phyloP scores from a whole-genome alignment of 2,329 filamentous ascomycete genomes.

The Cytospora chrysosperma region DNA sequence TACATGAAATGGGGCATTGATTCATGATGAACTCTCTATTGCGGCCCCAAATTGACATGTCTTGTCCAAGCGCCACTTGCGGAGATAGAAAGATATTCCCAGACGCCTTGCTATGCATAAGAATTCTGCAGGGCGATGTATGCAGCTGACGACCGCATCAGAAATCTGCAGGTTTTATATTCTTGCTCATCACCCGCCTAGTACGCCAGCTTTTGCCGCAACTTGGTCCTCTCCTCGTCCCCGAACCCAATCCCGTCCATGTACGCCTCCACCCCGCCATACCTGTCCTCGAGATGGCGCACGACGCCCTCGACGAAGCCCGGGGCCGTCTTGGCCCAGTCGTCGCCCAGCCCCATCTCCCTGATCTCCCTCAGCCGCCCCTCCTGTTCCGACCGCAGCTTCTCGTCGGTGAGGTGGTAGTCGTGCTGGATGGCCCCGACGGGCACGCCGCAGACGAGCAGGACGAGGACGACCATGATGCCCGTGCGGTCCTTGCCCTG shows the following conservation, averaged over 20 bases:
- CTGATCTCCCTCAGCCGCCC: slow-evolving; percentile 66
- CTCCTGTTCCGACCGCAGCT: slow-evolving; percentile 60
- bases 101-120: slow-evolving; percentile 10
- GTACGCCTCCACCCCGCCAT: slow-evolving; percentile 68
- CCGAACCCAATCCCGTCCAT: slow-evolving; percentile 61
- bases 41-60: background rate
- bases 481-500: slow-evolving; percentile 88
- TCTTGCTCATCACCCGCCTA: slow-evolving; percentile 29
- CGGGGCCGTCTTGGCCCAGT: slow-evolving; percentile 66
- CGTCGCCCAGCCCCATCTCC: slow-evolving; percentile 69
- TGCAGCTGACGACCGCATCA: background rate
- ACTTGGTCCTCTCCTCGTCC: slow-evolving; percentile 38
- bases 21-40: background rate
- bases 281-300: slow-evolving; percentile 56
- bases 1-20: background rate
- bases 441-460: slow-evolving; percentile 63
- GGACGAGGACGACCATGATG: slow-evolving; percentile 64
- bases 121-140: background rate
- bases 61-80: background rate
- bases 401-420: slow-evolving; percentile 65
- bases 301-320: slow-evolving; percentile 62
- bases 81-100: no score
- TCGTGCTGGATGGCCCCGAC: slow-evolving; percentile 64
- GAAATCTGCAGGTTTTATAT: background rate
- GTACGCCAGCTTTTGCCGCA: slow-evolving; percentile 45